Evolutionary conservation across 148 eudicot genomes (phyloP).

Genomic region (Pouteria glomerata): DNA sequence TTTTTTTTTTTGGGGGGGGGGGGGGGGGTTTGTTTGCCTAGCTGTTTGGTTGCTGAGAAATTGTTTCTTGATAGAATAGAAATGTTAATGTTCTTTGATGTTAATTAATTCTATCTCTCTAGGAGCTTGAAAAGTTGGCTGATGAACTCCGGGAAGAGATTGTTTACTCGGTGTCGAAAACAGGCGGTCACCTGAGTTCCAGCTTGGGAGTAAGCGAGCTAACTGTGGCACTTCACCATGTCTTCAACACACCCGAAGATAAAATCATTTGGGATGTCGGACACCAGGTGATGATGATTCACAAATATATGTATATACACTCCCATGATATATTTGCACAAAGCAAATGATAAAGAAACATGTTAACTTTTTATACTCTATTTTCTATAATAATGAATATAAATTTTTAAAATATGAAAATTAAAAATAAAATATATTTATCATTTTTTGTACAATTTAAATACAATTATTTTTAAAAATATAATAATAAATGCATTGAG

Average conservation of each 20-base stretch:
- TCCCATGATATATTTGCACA: neutral
- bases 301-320: neutral
- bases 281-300: conserved; percentile 23
- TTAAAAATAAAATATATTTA: no score
- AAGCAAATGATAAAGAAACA: no score
- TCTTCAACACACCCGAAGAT: conserved; percentile 31
- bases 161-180: conserved; percentile 27
- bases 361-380: no score
- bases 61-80: neutral
- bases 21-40: no score
- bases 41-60: no score
- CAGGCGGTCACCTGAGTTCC: conserved; percentile 36
- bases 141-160: conserved; percentile 32
- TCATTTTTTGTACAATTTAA: no score
- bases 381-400: no score
- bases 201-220: conserved; percentile 38
- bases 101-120: neutral
- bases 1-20: no score
- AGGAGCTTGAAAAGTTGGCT: conserved; percentile 29
- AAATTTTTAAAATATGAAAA: no score
- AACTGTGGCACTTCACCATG: conserved; percentile 34
- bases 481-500: no score
- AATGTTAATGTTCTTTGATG: neutral
- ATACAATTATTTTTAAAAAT: no score
- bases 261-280: conserved; percentile 43